Evolutionary conservation across 805 yeast species (phyloP).

Genomic region (Brettanomyces nanus): DNA sequence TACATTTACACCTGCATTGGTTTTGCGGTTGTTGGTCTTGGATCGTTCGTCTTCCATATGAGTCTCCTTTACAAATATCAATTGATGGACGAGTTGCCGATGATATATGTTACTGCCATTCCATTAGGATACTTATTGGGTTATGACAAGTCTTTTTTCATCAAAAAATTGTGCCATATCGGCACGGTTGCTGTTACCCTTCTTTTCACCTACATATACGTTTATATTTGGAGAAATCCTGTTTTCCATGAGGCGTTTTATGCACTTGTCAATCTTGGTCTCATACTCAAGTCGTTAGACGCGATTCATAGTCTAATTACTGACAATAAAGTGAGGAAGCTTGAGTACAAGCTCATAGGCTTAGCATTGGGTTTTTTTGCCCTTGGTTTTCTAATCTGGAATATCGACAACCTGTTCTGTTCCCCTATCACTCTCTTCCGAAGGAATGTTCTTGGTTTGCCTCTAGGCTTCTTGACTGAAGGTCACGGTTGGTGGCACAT

Average conservation of each 20-base stretch:
- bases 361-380: constrained; percentile 38
- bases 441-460: constrained; percentile 59
- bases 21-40: constrained; percentile 83
- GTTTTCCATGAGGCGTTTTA: constrained; percentile 84
- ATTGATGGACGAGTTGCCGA: constrained; percentile 89
- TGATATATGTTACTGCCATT: constrained; percentile 95
- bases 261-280: constrained; percentile 66
- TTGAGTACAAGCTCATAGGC: constrained; percentile 20
- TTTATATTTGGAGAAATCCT: constrained; percentile 66
- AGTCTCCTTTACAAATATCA: constrained; percentile 85
- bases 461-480: constrained; percentile 78
- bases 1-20: constrained; percentile 70
- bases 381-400: constrained; percentile 81
- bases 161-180: constrained; percentile 14
- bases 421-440: constrained; percentile 46
- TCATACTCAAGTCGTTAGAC: constrained; percentile 48
- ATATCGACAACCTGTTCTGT: constrained; percentile 79
- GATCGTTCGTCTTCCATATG: constrained; percentile 96
- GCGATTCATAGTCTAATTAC: constrained; percentile 19
- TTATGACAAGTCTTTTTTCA: constrained; percentile 18
- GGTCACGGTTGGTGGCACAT: constrained; percentile 99
- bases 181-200: constrained; percentile 28
- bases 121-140: constrained; percentile 49
- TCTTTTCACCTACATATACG: constrained; percentile 58
- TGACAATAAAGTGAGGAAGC: constrained; percentile 12